Evolutionary conservation across 768 basidiomycete genomes (phyloP), one percentile per base, ranked within the genome.

Genomic region (Boletus coccyginus): DNA sequence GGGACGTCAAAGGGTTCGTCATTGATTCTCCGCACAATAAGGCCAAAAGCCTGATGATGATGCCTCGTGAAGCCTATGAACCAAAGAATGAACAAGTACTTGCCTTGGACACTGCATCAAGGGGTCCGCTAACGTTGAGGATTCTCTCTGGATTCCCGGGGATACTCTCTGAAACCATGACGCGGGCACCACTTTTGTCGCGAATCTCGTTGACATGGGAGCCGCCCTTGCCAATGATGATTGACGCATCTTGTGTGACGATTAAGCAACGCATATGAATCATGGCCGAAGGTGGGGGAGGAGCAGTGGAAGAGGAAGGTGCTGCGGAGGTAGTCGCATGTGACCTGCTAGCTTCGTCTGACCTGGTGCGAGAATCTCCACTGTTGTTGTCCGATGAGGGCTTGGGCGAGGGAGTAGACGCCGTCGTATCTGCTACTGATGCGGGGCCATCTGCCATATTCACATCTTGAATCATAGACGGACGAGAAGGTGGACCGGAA

Each of bases 91-190:
- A 52, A 17, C 31, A 46, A 27, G 40, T 32, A 70, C 83, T 56
- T 56, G 90, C 96, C 87, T 99, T 99, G 55, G 92, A 94, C 19
- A 98, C 97, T n/a, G 97, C 95, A 67, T 99, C 97, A 49, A 99
- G 81, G 21, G 94, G 89, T 3, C 97, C 97, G 62, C 89, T 93
- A 59, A 99, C 95, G 69, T 95, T 95, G 64, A 99, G 78, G 62
- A 99, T 98, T 45, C 97, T 87, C 75, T 99, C 97, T n/a, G 97
- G 97, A 70, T 98, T 98, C 10, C 96, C 96, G 5, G 97, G 94
- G 57, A 98, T 98, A 69, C 94, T 94, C 77, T 99, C 97, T 19
- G 94, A 98, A 46, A 99, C 94, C 79, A 94, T 92, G 64, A 98
- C 94, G 47, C 94, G 83, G 14, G 96, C 95, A 43, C 93, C 94